phyloP scores from a whole-genome alignment of 495 filamentous ascomycete species.

The Tricharina praecox region DNA sequence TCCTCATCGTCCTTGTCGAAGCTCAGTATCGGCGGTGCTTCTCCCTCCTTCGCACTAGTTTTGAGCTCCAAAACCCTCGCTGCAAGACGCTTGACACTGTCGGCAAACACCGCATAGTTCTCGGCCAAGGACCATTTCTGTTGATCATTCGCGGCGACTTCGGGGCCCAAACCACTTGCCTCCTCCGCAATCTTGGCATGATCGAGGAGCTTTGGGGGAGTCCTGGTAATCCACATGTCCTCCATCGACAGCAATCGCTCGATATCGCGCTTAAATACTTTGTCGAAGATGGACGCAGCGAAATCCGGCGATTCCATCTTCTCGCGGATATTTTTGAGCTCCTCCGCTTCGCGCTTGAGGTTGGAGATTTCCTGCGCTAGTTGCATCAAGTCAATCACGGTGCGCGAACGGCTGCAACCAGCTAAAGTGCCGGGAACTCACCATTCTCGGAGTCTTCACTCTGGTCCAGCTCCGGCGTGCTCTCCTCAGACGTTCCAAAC shows the following conservation, averaged over 20 bases:
- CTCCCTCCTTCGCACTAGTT: constrained; percentile 32
- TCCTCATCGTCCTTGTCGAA: constrained; percentile 98
- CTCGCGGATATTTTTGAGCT: constrained; percentile 62
- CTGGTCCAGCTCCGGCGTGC: constrained; percentile 56
- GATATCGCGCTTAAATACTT: constrained; percentile 81
- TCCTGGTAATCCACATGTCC: constrained; percentile 86
- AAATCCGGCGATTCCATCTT: constrained; percentile 75
- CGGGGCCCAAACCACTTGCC: constrained; percentile 34
- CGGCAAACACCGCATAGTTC: constrained; percentile 70
- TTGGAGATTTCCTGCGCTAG: constrained; percentile 71
- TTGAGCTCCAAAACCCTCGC: constrained; percentile 48
- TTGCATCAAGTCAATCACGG: too few species aligned
- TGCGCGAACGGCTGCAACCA: too few species aligned
- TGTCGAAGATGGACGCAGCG: constrained; percentile 65
- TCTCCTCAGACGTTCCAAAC: constrained; percentile 80
- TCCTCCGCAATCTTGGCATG: constrained; percentile 38
- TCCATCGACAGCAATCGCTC: constrained; percentile 70
- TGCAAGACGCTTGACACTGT: constrained; percentile 64
- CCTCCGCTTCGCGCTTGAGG: constrained; percentile 62
- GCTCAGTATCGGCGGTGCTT: constrained; percentile 43
- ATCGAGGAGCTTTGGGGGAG: constrained; percentile 54
- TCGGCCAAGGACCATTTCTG: constrained; percentile 64
- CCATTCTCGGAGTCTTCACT: constrained; percentile 67
- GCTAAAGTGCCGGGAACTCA: constrained; percentile 26
- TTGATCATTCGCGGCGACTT: constrained; percentile 50